Evolutionary conservation across 2,329 filamentous ascomycete species (phyloP).

Genomic region (Fusarium napiforme): DNA sequence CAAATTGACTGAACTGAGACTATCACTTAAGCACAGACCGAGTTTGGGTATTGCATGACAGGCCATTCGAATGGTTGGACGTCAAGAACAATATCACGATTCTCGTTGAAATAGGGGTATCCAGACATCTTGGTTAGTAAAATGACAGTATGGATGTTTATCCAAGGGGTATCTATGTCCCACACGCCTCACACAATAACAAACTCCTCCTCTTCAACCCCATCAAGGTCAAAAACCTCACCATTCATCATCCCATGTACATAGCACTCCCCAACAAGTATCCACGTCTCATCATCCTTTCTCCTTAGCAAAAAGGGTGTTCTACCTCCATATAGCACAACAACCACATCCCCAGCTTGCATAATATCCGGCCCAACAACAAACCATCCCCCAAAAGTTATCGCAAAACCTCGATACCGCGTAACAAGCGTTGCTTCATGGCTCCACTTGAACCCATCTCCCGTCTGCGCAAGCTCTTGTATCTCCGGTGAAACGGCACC

Average conservation of each 20-base stretch:
- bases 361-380: constrained; percentile 49
- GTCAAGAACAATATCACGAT: neutral
- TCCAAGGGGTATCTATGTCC: constrained; percentile 18
- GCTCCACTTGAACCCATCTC: constrained; percentile 50
- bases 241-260: constrained; percentile 53
- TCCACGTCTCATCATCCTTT: constrained; percentile 33
- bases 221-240: constrained; percentile 43
- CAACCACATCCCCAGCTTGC: constrained; percentile 46
- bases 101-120: neutral
- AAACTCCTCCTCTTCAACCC: constrained; percentile 46
- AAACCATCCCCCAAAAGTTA: constrained; percentile 48
- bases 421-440: constrained; percentile 50
- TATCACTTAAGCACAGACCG: neutral
- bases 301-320: constrained; percentile 48
- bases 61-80: neutral
- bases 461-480: constrained; percentile 41
- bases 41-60: neutral
- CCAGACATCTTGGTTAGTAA: neutral
- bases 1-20: neutral
- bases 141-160: neutral
- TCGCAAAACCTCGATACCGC: constrained; percentile 48
- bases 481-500: constrained; percentile 37
- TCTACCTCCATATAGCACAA: constrained; percentile 48
- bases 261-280: constrained; percentile 52
- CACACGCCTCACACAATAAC: constrained; percentile 40